Evolutionary conservation across 352 stramenopile genomes (phyloP), one percentile per base, ranked within the genome.

Genomic region (Pythium folliculosum): DNA sequence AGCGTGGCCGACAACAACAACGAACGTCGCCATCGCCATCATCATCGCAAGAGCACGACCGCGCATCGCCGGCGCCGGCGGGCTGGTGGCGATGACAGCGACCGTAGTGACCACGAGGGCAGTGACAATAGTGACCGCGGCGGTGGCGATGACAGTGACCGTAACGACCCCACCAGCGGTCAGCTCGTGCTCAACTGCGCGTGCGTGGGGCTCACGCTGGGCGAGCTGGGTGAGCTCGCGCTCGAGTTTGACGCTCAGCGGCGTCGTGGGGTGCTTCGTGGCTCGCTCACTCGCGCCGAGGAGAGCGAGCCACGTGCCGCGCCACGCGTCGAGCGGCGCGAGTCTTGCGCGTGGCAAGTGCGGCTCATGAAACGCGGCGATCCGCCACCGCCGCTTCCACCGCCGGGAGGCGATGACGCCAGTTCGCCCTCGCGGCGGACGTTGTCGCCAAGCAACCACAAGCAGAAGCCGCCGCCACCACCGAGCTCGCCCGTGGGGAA

Each of bases 261-360:
- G 12, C 35, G 63, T 8, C 64, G 65, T 10, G 65, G 37, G 3
- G 64, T 70, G 43, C 37, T 76, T 2, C 56, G 55, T 6, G 64
- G 50, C 38, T 60, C 52, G 22, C 32, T 64, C n/a, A 25, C 57
- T 30, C 45, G 52, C 17, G 56, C 6, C 10, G 8, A 17, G n/a
- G 5, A 43, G 47, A 62, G 1, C 48, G 6, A 45, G 50, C 54
- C 37, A 43, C 37, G 10, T 17, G 9, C 10, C 2, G 12, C 32
- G 52, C n/a, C 13, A 67, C 38, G 1, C 25, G 27, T 16, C n/a
- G 25, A 51, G 21, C 32, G 38, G 13, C 38, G 67, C 38, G 30
- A 73, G 8, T 16, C 60, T 3, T 32, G 45, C 14, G 63, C 54
- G 22, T 90, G 81, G 81, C 81, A 90, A 71, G 76, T 88, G 47